Evolutionary conservation across 495 filamentous ascomycete species (phyloP), one percentile per base, ranked within the genome.

Genomic region (Tuber brumale): DNA sequence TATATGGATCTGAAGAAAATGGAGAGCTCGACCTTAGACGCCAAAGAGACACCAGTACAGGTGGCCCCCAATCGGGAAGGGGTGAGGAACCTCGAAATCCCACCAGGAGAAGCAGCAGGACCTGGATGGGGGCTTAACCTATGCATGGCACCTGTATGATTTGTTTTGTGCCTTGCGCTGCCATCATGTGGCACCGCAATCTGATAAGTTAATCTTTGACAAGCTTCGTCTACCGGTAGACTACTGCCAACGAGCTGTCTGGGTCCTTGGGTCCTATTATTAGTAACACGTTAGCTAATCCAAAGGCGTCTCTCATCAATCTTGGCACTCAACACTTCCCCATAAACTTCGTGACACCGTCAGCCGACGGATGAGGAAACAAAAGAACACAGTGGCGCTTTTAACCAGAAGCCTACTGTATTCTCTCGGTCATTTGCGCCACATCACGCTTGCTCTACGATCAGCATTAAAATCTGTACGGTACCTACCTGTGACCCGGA

Each of bases 321-420:
- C 51, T 27, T 27, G 51, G n/a, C 12, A 27, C 51, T 16, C 57
- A 31, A 0, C 9, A 27, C 57, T 19, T 66, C 57, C 57, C 57
- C 57, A 66, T 27, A 31, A 35, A 66, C 35, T 66, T 66, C 57
- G 14, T 35, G 57, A 66, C 57, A 31, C 27, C 18, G 57, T 66
- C 57, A 66, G 57, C 57, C 27, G 57, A 66, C 57, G 27, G 57
- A 18, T 35, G 57, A 66, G 57, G 57, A 66, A 66, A 66, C 57
- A 31, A 66, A 18, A 66, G 27, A 66, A 35, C 57, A 16, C 57
- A 66, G 57, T 66, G 27, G 57, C 57, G 12, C 57, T 66, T 35
- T 57, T 19, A 66, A 66, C 27, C 57, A 66, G 57, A 35, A 66
- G 14, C 6, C 57, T 66, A n/a, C n/a, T n/a, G n/a, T n/a, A 66